A percentile compares a stretch with the other conserved stretches of the same genome.
phyloP scores from a whole-genome alignment of 2,329 filamentous ascomycete species.

The Catunica adiposa region DNA sequence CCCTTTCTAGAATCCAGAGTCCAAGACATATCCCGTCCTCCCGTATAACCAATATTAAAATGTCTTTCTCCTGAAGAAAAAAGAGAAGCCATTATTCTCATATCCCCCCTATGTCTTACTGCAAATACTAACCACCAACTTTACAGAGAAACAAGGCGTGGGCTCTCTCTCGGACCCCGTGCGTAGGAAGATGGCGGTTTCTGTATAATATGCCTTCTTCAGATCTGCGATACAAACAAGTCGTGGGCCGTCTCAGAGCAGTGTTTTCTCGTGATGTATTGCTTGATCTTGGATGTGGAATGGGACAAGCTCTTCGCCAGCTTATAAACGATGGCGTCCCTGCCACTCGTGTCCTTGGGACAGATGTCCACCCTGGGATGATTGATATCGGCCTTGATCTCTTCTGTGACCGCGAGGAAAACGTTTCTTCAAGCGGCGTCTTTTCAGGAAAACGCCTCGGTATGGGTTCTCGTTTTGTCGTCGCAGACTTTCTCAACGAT shows the following conservation, averaged over 20 bases:
- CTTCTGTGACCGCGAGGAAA: conserved; percentile 34
- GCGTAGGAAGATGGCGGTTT: conserved; percentile 34
- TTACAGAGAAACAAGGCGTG: conserved; percentile 28
- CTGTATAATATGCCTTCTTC: conserved; percentile 26
- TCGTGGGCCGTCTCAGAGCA: conserved; percentile 26
- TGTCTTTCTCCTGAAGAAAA: no score
- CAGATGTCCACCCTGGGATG: conserved; percentile 33
- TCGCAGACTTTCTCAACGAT: conserved; percentile 32
- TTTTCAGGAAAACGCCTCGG: no score
- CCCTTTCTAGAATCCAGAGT: no score
- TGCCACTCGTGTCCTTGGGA: conserved; percentile 31
- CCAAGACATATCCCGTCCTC: no score
- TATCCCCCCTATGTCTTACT: no score
- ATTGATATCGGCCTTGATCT: conserved; percentile 45
- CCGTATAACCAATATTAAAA: no score
- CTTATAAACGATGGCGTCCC: conserved; percentile 34
- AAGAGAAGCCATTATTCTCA: no score
- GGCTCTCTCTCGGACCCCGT: conserved; percentile 28
- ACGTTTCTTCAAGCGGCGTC: conserved; percentile 7
- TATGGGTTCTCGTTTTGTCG: conserved; percentile 31
- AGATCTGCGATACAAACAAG: conserved; percentile 28
- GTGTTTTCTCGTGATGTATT: conserved; percentile 25
- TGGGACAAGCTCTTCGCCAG: conserved; percentile 34
- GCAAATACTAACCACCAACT: neutral
- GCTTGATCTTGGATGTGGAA: conserved; percentile 34